Evolutionary conservation across 495 filamentous ascomycete genomes (phyloP).

Genomic region (Cercophora newfieldiana): DNA sequence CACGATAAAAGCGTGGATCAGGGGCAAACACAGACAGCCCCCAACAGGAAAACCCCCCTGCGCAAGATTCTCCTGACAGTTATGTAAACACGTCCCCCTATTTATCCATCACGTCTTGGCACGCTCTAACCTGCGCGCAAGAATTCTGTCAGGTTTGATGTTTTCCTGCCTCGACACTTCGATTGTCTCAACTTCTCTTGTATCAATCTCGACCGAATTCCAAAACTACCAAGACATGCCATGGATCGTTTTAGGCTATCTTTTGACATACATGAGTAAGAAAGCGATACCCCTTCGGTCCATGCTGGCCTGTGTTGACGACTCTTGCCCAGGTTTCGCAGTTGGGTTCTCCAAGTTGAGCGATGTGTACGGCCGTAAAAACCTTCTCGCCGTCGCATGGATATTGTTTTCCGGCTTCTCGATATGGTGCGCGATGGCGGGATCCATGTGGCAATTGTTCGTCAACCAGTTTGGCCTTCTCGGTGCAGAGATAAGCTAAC

Average conservation of each 20-base stretch:
- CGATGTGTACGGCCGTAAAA: constrained; percentile 59
- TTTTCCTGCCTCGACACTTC: constrained; percentile 64
- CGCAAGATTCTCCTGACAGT: constrained; percentile 28
- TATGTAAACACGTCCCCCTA: constrained; percentile 20
- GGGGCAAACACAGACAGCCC: constrained; percentile 7
- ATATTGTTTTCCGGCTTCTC: constrained; percentile 57
- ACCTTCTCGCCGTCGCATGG: constrained; percentile 49
- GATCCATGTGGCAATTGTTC: constrained; percentile 55
- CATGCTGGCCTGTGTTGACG: not conserved
- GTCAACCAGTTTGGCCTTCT: constrained; percentile 8
- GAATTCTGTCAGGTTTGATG: constrained; percentile 56
- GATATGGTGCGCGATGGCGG: constrained; percentile 55
- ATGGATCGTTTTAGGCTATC: constrained; percentile 62
- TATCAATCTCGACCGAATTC: constrained; percentile 58
- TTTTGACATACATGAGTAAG: constrained; percentile 61
- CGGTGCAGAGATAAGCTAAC: not conserved
- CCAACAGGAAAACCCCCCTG: constrained; percentile 1
- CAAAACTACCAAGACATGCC: constrained; percentile 52
- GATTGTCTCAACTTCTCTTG: constrained; percentile 63
- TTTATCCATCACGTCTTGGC: not conserved
- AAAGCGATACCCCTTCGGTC: not conserved
- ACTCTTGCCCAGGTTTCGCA: constrained; percentile 46
- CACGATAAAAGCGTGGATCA: constrained; percentile 11
- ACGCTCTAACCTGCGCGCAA: constrained; percentile 25
- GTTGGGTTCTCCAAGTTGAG: constrained; percentile 61